A percentile compares a stretch with the other conserved stretches of the same genome.
Conservation (phyloP, 192 early-diverging fungal genomes). For the Coemansia reversa region DNA sequence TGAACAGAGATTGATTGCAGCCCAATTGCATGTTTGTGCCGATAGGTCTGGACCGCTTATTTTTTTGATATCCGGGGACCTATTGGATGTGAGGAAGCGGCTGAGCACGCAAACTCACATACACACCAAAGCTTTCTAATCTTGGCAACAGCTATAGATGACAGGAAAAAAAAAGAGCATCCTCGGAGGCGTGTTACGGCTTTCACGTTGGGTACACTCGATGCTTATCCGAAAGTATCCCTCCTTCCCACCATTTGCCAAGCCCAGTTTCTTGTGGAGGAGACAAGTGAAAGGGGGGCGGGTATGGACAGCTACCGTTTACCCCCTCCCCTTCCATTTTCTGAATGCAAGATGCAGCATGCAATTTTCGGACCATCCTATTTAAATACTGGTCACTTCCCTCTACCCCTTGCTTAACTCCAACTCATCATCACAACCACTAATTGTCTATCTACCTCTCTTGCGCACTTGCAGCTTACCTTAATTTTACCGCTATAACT, state of each 20-base stretch:
- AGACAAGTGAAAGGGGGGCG: constrained; percentile 7
- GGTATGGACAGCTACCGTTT: neutral
- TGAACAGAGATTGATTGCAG: constrained; percentile 1
- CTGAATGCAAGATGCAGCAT: neutral
- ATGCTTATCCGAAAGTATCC: constrained; percentile 10
- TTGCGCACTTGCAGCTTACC: neutral
- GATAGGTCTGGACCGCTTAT: neutral
- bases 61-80: neutral
- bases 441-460: neutral
- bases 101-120: neutral
- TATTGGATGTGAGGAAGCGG: neutral
- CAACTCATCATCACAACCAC: neutral
- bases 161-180: constrained; percentile 1
- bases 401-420: neutral
- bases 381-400: constrained; percentile 1
- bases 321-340: constrained; percentile 4
- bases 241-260: constrained; percentile 10
- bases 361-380: neutral
- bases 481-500: neutral
- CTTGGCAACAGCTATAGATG: neutral
- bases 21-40: neutral
- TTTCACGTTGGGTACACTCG: constrained; percentile 10
- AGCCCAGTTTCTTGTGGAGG: constrained; percentile 5
- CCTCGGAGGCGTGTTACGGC: constrained; percentile 2
- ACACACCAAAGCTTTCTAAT: neutral